Percentiles rank a stretch among this genome's conserved stretches.
These are phyloP conservation scores for Saturnispora zaruensis DNA, from an alignment of 805 yeast genomes.

Conservation along the genomic window DNA sequence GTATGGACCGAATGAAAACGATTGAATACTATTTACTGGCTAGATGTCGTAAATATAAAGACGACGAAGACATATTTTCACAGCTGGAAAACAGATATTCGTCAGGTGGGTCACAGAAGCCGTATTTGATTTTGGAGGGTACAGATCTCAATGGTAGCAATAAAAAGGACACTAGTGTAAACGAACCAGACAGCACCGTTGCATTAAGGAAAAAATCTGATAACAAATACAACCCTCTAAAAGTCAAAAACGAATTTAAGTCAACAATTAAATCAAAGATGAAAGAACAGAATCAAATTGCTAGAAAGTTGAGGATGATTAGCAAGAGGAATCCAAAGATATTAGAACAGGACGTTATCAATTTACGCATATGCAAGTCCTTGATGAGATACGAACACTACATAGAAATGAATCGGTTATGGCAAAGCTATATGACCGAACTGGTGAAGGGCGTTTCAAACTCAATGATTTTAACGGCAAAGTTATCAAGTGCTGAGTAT, in stretches of 20 bases:
- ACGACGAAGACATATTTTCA: constrained; percentile 30
- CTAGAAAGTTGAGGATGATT: constrained; percentile 28
- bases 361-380: constrained; percentile 18
- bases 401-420: constrained; percentile 47
- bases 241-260: constrained; percentile 35
- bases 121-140: constrained; percentile 34
- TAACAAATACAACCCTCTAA: constrained; percentile 20
- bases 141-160: constrained; percentile 25
- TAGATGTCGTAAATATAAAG: constrained; percentile 33
- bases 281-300: constrained; percentile 32
- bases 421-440: constrained; percentile 64
- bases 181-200: constrained; percentile 2
- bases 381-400: constrained; percentile 40
- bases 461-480: constrained; percentile 34
- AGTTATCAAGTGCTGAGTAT: constrained; percentile 69
- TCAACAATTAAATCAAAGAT: constrained; percentile 32
- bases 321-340: constrained; percentile 21
- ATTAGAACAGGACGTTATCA: constrained; percentile 15
- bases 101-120: constrained; percentile 38
- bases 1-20: constrained; percentile 36
- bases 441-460: constrained; percentile 33
- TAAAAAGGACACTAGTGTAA: constrained; percentile 16
- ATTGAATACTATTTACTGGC: constrained; percentile 40
- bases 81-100: constrained; percentile 40
- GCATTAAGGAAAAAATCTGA: neutral